Evolutionary conservation across 495 filamentous ascomycete genomes (phyloP), one percentile per base, ranked within the genome.

Genomic region (Penicillium coprophilum): DNA sequence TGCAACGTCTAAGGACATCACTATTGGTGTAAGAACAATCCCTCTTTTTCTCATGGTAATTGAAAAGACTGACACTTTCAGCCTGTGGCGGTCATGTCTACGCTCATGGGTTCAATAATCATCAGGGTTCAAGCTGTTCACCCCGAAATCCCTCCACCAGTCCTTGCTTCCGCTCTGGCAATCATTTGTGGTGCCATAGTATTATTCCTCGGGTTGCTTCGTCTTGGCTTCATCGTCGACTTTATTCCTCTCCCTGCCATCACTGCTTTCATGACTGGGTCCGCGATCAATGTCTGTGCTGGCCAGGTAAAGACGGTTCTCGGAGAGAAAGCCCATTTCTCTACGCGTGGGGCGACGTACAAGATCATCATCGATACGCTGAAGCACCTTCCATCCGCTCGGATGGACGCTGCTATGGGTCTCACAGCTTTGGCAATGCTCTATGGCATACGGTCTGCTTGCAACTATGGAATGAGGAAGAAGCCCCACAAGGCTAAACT

Each of bases 1-100:
- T 62, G 93, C 92, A 2, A 97, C 93, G 1, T 96, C 92, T 0
- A 97, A 97, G 65, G 93, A 96, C 70, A 96, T 97, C 66, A 96
- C 93, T 10, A 96, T 97, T 51, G 93, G 93, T n/a, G 89, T 92
- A 77, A 77, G 88, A 19, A 4, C n/a, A 27, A 20, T 13, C 30
- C 8, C 23, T 28, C 21, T n/a, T 24, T 23, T 4, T 32, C 40
- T 28, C 23, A 34, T 6, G 5, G 27, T 82, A 0, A 9, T 19
- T 8, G 11, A 19, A 10, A 24, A 5, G 7, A 2, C 4, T 64
- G 68, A 55, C 51, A 21, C 28, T 15, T 28, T 24, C 65, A 94
- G 88, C 93, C 93, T 38, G 93, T 96, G 39, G 93, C 93, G 47
- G 93, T 97, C 50, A 85, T 96, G 80, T 96, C 92, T 2, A 93